These are phyloP conservation scores for Saccharomyces jurei DNA, from an alignment of 805 yeast species.

Conservation along the genomic window DNA sequence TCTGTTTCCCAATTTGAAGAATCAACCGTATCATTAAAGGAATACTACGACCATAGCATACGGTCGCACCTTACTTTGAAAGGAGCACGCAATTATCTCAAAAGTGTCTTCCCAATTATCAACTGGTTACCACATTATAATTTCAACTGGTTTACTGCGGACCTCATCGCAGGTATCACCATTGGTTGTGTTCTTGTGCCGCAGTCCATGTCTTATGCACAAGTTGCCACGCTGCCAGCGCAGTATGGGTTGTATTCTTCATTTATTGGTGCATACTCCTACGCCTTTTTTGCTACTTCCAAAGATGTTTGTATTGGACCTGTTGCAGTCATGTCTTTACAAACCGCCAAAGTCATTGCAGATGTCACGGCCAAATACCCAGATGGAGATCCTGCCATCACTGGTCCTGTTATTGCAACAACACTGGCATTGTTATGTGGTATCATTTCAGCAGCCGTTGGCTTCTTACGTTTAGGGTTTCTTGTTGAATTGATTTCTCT, in stretches of 20 bases:
- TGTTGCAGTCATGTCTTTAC: slow-evolving; percentile 89
- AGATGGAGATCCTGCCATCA: slow-evolving; percentile 27
- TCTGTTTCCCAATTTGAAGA: slow-evolving; percentile 17
- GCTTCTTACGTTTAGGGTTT: slow-evolving; percentile 77
- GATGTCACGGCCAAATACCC: slow-evolving; percentile 49
- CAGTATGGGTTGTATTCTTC: slow-evolving; percentile 88
- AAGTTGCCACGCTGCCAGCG: slow-evolving; percentile 69
- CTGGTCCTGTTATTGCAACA: slow-evolving; percentile 73
- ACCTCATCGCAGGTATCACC: slow-evolving; percentile 84
- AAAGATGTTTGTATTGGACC: slow-evolving; percentile 96
- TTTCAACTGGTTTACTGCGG: slow-evolving; percentile 67
- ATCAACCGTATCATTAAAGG: slow-evolving; percentile 11
- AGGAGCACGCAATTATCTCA: slow-evolving; percentile 40
- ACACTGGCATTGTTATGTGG: slow-evolving; percentile 76
- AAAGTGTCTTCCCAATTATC: slow-evolving; percentile 68
- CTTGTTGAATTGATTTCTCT: slow-evolving; percentile 79
- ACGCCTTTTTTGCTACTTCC: slow-evolving; percentile 87
- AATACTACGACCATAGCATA: slow-evolving; percentile 17
- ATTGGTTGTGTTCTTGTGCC: slow-evolving; percentile 92
- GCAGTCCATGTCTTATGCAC: slow-evolving; percentile 93
- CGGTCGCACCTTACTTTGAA: slow-evolving; percentile 25
- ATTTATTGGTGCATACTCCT: slow-evolving; percentile 81
- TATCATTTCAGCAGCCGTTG: slow-evolving; percentile 73
- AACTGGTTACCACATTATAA: slow-evolving; percentile 86
- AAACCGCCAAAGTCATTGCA: slow-evolving; percentile 70